Percentiles rank a stretch among this genome's conserved stretches.
Evolutionary conservation across 169 alveolate genomes (phyloP).

Genomic region (Eimeria sp.): DNA sequence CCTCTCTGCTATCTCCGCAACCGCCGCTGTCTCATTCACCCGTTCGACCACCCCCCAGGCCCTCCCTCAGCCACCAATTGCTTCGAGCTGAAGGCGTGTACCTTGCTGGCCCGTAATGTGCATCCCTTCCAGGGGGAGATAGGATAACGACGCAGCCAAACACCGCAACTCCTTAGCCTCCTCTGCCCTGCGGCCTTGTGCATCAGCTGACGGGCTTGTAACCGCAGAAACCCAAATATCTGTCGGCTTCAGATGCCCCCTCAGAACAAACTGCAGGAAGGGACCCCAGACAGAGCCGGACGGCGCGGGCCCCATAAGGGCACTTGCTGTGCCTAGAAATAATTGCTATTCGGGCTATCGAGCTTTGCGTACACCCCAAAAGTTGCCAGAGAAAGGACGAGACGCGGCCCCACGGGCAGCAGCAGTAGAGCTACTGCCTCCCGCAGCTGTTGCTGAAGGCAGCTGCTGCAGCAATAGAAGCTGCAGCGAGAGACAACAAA

Average conservation of each 20-base stretch:
- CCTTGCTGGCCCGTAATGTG: neutral
- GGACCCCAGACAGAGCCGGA: no score
- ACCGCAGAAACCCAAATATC: neutral
- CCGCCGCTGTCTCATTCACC: conserved; percentile 20
- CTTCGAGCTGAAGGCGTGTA: conserved; percentile 13
- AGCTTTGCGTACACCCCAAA: neutral
- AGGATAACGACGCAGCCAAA: neutral
- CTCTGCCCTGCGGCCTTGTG: neutral
- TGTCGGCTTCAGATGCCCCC: neutral
- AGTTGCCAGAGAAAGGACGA: neutral
- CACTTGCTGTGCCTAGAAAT: neutral
- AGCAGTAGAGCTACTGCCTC: neutral
- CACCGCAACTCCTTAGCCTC: neutral
- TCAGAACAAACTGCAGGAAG: no score
- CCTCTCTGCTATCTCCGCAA: conserved; percentile 68
- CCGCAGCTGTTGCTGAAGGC: neutral
- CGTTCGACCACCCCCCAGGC: neutral
- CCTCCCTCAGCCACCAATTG: neutral
- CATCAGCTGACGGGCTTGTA: neutral
- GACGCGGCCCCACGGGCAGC: neutral
- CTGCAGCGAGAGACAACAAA: neutral
- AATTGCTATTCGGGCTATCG: neutral
- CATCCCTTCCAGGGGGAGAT: neutral
- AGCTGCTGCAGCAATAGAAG: conserved; percentile 32
- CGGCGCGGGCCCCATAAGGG: neutral